Evolutionary conservation across 805 yeast species (phyloP).

Genomic region (Cyberlindnera lachancei): DNA sequence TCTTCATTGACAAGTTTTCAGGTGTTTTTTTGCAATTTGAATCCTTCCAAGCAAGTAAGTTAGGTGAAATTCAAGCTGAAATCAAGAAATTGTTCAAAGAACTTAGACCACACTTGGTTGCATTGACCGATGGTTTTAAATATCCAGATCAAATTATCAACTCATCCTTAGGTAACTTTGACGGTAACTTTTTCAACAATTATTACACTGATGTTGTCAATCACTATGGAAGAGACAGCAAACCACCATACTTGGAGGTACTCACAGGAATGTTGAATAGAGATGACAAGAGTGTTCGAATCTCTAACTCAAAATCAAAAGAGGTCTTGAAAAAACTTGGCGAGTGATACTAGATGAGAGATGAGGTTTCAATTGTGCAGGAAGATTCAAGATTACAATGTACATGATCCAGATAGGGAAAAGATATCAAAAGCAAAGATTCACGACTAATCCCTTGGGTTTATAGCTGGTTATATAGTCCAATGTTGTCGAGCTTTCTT

Average conservation of each 20-base stretch:
- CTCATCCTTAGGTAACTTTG: slow-evolving; percentile 72
- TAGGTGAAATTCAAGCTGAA: slow-evolving; percentile 35
- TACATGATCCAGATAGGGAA: not conserved
- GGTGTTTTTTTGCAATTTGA: slow-evolving; percentile 64
- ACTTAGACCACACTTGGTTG: slow-evolving; percentile 63
- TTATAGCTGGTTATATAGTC: too few species aligned
- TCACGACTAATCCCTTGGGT: too few species aligned
- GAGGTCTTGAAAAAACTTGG: slow-evolving; percentile 24
- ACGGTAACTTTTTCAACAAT: slow-evolving; percentile 79
- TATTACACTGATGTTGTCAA: slow-evolving; percentile 56
- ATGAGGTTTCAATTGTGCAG: not conserved
- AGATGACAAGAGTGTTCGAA: slow-evolving; percentile 29
- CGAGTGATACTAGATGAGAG: not conserved
- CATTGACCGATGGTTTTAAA: slow-evolving; percentile 78
- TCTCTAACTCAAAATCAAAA: slow-evolving; percentile 25
- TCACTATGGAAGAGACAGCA: slow-evolving; percentile 38
- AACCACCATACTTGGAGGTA: slow-evolving; percentile 43
- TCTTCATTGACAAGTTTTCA: slow-evolving; percentile 62
- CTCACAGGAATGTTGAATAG: slow-evolving; percentile 33
- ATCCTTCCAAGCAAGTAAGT: slow-evolving; percentile 42
- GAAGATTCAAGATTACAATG: not conserved
- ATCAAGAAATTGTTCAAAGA: slow-evolving; percentile 39
- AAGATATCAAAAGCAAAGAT: too few species aligned
- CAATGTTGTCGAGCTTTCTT: too few species aligned
- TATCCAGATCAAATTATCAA: slow-evolving; percentile 74